Base-by-base conservation (phyloP, 345 rosid species). In the Lumnitzera racemosa region DNA sequence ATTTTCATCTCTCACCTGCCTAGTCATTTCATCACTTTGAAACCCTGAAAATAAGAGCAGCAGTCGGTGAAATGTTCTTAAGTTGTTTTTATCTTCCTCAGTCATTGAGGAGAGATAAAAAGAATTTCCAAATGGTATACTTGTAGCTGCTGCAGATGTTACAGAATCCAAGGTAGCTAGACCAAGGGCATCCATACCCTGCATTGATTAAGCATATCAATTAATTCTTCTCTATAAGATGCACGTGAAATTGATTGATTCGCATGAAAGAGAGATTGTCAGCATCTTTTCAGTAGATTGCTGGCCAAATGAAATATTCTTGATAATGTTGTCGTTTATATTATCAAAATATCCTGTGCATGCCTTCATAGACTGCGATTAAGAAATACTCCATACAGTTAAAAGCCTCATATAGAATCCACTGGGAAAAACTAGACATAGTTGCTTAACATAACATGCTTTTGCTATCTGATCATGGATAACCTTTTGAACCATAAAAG, bases 181-280 rank as follows among this genome's bases (percentile, higher is more conserved):
- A 62, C 96, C 96, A 65, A 81, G 81, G 66, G 98, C 95, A 78
- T 91, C 98, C 75, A 91, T 62, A 49, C 98, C 98, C 98, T 91
- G 78, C 41, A 61, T 24, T 53, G 41, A 47, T 24, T 43, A 49
- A 55, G 43, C 24, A 47, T 17, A 3, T 16, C 25, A 52, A 11
- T 2, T 16, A 17, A 52, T n/a, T 51, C 3, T 27, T 11, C 25
- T 52, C 17, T 15, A 2, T 7, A 3, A 52, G 24, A 52, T 11
- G 52, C 46, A 61, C 5, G 31, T 41, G 48, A 24, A n/a, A 57
- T 50, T 43, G 49, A 59, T n/a, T 59, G 12, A 59, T 15, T 14
- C 41, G 25, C 6, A 24, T 25, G 15, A 57, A 49, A 50, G 23
- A 55, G 24, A 55, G 55, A 23, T 52, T 13, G 17, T 10, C 2